Percentiles rank a stretch among this genome's conserved stretches.
phyloP scores from a whole-genome alignment of 768 basidiomycete genomes.

The Pulveroboletus sp. region DNA sequence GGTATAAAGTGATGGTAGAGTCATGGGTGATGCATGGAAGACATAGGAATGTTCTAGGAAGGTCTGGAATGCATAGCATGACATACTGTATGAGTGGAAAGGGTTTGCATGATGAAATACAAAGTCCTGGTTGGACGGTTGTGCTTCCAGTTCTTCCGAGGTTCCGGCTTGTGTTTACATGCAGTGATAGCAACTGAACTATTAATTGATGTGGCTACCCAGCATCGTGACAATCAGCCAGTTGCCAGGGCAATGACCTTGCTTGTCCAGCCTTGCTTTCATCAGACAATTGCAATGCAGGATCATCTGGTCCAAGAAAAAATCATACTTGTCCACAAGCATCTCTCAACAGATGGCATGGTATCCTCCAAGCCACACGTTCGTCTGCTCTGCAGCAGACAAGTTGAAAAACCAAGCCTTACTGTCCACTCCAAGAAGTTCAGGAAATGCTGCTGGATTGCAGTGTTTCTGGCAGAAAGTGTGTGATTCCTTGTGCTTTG shows the following conservation, averaged over 20 bases:
- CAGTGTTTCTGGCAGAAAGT: slow-evolving; percentile 27
- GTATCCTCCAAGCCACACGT: slow-evolving; percentile 38
- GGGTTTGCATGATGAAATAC: too few species aligned
- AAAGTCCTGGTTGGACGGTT: too few species aligned
- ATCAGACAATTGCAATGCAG: slow-evolving; percentile 15
- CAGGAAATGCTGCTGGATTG: slow-evolving; percentile 26
- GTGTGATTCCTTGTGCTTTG: slow-evolving; percentile 32
- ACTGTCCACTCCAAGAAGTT: slow-evolving; percentile 23
- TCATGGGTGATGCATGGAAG: too few species aligned
- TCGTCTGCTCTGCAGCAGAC: slow-evolving; percentile 34
- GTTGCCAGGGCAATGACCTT: not conserved
- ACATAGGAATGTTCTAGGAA: too few species aligned
- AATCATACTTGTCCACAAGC: slow-evolving; percentile 25
- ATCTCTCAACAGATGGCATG: slow-evolving; percentile 34
- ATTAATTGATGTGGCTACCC: too few species aligned
- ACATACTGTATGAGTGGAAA: too few species aligned
- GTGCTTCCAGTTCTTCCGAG: too few species aligned
- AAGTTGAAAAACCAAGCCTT: slow-evolving; percentile 35
- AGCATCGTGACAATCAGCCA: too few species aligned
- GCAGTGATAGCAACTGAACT: too few species aligned
- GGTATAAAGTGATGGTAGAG: too few species aligned
- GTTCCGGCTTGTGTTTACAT: too few species aligned
- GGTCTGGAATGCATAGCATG: too few species aligned
- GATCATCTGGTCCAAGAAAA: slow-evolving; percentile 39
- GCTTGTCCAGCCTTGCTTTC: not conserved